These are phyloP conservation scores for Blumeria hordei DNA, from an alignment of 2,329 filamentous ascomycete species.

Conservation along the genomic window DNA sequence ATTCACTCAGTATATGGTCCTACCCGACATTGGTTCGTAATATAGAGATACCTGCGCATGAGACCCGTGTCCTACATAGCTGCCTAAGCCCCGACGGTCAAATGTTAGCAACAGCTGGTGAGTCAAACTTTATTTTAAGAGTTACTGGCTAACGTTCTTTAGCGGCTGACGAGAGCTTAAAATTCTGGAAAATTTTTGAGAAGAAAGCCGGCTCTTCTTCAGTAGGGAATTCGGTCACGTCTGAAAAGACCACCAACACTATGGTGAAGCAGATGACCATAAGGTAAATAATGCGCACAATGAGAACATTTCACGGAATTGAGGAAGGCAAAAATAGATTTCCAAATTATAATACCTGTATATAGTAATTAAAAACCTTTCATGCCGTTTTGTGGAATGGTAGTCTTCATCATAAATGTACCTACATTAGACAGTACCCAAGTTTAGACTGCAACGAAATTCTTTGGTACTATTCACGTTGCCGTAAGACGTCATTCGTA, in stretches of 20 bases:
- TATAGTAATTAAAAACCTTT: no score
- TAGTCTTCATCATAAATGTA: no score
- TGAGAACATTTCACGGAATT: no score
- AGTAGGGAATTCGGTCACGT: constrained; percentile 38
- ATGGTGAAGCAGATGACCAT: constrained; percentile 93
- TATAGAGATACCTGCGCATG: constrained; percentile 91
- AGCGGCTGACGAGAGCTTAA: constrained; percentile 88
- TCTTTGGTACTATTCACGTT: no score
- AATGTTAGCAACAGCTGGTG: constrained; percentile 82
- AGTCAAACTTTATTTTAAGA: constrained; percentile 13
- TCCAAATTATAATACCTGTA: no score
- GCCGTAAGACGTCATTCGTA: no score
- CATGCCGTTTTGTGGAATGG: no score
- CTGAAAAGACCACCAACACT: constrained; percentile 42
- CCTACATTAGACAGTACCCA: no score
- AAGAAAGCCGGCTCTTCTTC: constrained; percentile 68
- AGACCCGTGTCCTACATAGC: constrained; percentile 89
- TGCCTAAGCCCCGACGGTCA: constrained; percentile 92
- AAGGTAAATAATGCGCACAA: constrained; percentile 26
- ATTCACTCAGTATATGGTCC: constrained; percentile 96
- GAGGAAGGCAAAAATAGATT: no score
- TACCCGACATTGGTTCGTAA: constrained; percentile 94
- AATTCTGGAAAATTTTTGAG: constrained; percentile 99
- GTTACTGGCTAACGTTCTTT: constrained; percentile 12
- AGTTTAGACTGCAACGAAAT: no score